Percentiles rank a stretch among this genome's conserved stretches.
Evolutionary conservation across 2,329 filamentous ascomycete species (phyloP).

Genomic region (Pezicula carpinea): DNA sequence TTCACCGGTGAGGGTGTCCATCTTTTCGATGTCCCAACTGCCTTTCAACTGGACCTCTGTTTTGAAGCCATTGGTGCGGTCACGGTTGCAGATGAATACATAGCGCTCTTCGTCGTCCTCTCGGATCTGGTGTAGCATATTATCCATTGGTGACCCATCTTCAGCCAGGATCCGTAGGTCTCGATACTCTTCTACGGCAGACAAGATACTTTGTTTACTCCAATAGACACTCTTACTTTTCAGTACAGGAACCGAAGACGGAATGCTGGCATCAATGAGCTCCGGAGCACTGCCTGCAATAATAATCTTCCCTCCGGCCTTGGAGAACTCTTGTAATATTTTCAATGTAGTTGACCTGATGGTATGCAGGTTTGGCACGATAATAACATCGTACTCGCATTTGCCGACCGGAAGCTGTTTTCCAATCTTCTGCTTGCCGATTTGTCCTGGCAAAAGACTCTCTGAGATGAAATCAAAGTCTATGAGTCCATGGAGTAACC

Average conservation of each 20-base stretch:
- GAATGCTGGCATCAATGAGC: conserved; percentile 19
- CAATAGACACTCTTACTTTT: conserved; percentile 15
- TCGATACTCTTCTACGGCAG: conserved; percentile 17
- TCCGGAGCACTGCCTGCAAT: conserved; percentile 19
- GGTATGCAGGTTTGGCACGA: conserved; percentile 28
- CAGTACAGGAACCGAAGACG: conserved; percentile 10
- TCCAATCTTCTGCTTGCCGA: conserved; percentile 1
- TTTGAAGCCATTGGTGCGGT: conserved; percentile 16
- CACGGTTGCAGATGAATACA: conserved; percentile 29
- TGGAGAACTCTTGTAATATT: conserved; percentile 20
- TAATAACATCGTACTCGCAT: conserved; percentile 28
- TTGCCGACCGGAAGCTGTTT: conserved; percentile 21
- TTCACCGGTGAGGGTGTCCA: conserved; percentile 26
- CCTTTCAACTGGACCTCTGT: conserved; percentile 23
- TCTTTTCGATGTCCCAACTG: conserved; percentile 20
- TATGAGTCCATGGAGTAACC: conserved; percentile 26
- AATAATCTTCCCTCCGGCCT: conserved; percentile 20
- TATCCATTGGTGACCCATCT: conserved; percentile 6
- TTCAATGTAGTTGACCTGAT: conserved; percentile 27
- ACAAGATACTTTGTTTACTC: conserved; percentile 17
- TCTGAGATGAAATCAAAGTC: conserved; percentile 32
- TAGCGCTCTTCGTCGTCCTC: conserved; percentile 25
- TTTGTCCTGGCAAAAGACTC: conserved; percentile 24
- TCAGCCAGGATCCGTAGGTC: conserved; percentile 19
- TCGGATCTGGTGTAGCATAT: conserved; percentile 28